Conservation (phyloP, 176 grass and related monocot species). For the Areca catechu region DNA sequence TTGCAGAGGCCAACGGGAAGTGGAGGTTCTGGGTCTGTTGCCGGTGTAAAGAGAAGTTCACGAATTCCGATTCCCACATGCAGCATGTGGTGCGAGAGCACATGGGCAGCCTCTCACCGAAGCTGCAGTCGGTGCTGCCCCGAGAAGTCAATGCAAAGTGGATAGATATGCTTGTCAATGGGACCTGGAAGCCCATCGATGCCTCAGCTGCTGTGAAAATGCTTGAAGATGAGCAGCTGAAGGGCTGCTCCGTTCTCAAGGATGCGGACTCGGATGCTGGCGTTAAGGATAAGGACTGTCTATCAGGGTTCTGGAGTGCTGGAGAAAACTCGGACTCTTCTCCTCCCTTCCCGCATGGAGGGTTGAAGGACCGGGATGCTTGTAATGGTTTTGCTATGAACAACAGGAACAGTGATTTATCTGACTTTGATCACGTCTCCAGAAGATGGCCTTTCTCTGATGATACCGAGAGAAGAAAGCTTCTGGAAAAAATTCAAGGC, state of each 20-base stretch:
- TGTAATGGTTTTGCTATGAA: slow-evolving; percentile 18
- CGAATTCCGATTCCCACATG: slow-evolving; percentile 21
- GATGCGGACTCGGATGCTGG: slow-evolving; percentile 3
- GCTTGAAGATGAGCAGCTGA: slow-evolving; percentile 50
- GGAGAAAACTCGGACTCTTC: slow-evolving; percentile 67
- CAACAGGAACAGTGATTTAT: not conserved
- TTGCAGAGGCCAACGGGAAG: slow-evolving; percentile 24
- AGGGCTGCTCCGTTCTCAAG: not conserved
- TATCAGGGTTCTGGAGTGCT: slow-evolving; percentile 34
- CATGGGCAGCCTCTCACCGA: slow-evolving; percentile 27
- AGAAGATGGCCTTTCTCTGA: slow-evolving; percentile 72
- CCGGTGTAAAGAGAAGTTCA: slow-evolving; percentile 44
- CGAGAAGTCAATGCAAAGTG: slow-evolving; percentile 49
- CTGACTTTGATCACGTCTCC: not conserved
- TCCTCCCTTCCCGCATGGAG: slow-evolving; percentile 34
- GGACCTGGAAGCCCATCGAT: slow-evolving; percentile 69
- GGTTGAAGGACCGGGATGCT: slow-evolving; percentile 21
- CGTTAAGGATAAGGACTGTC: slow-evolving; percentile 35
- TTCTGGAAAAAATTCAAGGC: slow-evolving; percentile 63
- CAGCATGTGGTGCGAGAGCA: slow-evolving; percentile 41
- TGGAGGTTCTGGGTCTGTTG: slow-evolving; percentile 74
- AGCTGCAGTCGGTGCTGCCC: slow-evolving; percentile 39
- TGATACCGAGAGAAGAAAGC: slow-evolving; percentile 53
- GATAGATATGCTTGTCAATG: slow-evolving; percentile 51
- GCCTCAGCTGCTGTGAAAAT: slow-evolving; percentile 30